Evolutionary conservation across 192 early-diverging fungal genomes (phyloP).

Genomic region (Rhizophagus clarus): DNA sequence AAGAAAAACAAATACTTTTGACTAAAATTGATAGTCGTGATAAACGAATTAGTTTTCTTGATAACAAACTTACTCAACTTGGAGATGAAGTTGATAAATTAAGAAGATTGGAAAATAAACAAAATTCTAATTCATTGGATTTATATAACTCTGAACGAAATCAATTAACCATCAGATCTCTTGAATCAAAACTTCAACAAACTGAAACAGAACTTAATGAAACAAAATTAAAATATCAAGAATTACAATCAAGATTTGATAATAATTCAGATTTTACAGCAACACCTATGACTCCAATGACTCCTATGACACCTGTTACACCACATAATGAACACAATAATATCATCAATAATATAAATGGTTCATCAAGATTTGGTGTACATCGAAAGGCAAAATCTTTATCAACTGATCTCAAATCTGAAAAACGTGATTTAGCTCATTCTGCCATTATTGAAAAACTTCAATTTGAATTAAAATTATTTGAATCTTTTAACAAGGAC

Average conservation of each 20-base stretch:
- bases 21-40: not conserved
- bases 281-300: not conserved
- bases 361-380: not conserved
- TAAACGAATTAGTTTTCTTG: constrained; percentile 2
- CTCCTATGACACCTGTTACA: not conserved
- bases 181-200: constrained; percentile 15
- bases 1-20: not conserved
- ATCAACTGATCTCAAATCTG: not conserved
- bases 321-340: not conserved
- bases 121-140: not conserved
- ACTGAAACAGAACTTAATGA: not conserved
- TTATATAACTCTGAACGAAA: not conserved
- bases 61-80: not conserved
- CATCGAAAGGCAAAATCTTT: constrained; percentile 10
- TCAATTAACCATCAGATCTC: not conserved
- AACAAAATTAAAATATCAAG: constrained; percentile 12
- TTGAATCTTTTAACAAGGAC: constrained; percentile 3
- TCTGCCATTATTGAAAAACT: not conserved
- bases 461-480: constrained; percentile 14
- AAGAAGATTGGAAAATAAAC: not conserved
- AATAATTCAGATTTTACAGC: not conserved
- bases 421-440: not conserved
- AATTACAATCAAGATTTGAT: not conserved
- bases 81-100: not conserved
- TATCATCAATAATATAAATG: not conserved